Conservation (phyloP, 2,329 filamentous ascomycete species). For the Calcarisporium arbuscula region DNA sequence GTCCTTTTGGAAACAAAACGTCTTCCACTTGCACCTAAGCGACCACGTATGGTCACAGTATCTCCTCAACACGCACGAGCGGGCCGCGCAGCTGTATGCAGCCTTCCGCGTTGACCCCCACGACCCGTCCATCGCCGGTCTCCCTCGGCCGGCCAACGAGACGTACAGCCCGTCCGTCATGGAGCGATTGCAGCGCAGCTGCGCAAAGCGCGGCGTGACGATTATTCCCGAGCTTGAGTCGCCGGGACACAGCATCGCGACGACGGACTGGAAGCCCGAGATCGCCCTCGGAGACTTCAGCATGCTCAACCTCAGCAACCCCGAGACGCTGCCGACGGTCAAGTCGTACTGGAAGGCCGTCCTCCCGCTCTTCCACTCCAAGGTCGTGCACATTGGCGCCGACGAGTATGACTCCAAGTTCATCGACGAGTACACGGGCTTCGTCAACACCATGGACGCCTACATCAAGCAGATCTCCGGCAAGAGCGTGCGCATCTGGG, state of each 20-base stretch:
- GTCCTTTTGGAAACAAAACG: constrained; percentile 42
- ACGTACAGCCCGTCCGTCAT: constrained; percentile 29
- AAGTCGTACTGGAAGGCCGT: constrained; percentile 46
- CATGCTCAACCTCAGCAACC: constrained; percentile 35
- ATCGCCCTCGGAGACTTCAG: constrained; percentile 39
- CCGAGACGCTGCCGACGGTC: constrained; percentile 45
- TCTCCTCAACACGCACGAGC: constrained; percentile 38
- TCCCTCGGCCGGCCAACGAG: constrained; percentile 39
- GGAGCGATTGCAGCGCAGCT: constrained; percentile 41
- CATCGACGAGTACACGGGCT: constrained; percentile 43
- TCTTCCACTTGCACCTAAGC: constrained; percentile 43
- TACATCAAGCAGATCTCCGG: constrained; percentile 37
- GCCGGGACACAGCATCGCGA: constrained; percentile 44
- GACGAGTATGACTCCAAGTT: constrained; percentile 43
- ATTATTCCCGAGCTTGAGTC: constrained; percentile 50
- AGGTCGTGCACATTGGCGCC: constrained; percentile 48
- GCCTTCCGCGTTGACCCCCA: constrained; percentile 34
- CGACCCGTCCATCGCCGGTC: constrained; percentile 15
- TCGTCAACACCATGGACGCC: constrained; percentile 36
- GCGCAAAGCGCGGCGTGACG: constrained; percentile 43
- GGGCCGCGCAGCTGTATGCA: constrained; percentile 38
- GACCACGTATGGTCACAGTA: constrained; percentile 46
- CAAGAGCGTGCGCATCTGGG: constrained; percentile 48
- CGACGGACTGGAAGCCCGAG: constrained; percentile 51
- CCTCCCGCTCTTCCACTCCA: constrained; percentile 48